Base-by-base conservation (phyloP, 768 basidiomycete genomes). In the Basidioascus undulatus region DNA sequence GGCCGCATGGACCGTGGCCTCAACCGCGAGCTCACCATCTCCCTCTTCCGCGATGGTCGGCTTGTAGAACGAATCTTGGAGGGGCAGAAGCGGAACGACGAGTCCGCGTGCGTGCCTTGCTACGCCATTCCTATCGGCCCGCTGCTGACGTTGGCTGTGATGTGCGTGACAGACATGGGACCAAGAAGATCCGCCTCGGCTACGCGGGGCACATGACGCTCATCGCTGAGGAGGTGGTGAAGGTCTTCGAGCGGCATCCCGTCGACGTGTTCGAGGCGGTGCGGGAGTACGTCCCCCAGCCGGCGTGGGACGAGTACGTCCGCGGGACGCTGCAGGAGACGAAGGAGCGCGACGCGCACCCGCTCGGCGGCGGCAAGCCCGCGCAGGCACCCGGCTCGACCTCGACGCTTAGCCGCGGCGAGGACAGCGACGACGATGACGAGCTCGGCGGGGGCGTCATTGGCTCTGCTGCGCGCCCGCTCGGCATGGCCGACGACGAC, bases 191-290 rank as follows among this genome's bases (percentile, higher is more conserved):
- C 26, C 51, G 87, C 23, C 57, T 89, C 32, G 87, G 86, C 3
- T 89, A 82, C 59, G 96, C 96, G 89, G 89, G 89, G 0, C 87
- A 98, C 56, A 67, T 96, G 13, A 80, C 78, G 11, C 71, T 94
- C 48, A 83, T 98, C 50, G 76, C 86, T 0, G 92, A 94, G 57
- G 89, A 96, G 52, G 74, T 92, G 16, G 75, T 92, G 54, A 72
- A 72, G 42, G 79, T 87, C 8, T 68, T 96, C 44, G 75, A 82
- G 18, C 74, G 79, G 39, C 86, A 81, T 59, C 83, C 87, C 0
- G 64, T 68, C 13, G 82, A 86, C 24, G 64, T 92, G 19, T 67
- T 72, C 20, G 62, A 65, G 1, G 60, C 65, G 42, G 68, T 92
- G 44, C 64, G 68, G 34, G 62, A 65, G 36, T 72, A 70, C 45